Evolutionary conservation across 2,329 filamentous ascomycete species (phyloP).

Genomic region (Fusarium stilboides): DNA sequence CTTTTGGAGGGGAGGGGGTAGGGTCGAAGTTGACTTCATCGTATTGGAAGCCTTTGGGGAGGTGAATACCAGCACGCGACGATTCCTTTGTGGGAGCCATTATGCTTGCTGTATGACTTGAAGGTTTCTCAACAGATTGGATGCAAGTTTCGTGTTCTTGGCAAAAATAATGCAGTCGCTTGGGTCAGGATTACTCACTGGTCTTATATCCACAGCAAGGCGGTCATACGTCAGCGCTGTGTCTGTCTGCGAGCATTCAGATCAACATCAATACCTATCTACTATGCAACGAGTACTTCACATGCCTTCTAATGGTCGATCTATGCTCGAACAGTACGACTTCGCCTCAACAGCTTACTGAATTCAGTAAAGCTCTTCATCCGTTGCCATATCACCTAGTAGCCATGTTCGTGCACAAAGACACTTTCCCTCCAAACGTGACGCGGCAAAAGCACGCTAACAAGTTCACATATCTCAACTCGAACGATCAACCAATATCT

Average conservation of each 20-base stretch:
- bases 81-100: background rate
- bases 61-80: constrained; percentile 9
- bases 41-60: constrained; percentile 3
- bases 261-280: background rate
- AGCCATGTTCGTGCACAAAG: background rate
- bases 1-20: background rate
- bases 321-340: background rate
- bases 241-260: background rate
- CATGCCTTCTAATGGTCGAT: background rate
- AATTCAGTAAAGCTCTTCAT: background rate
- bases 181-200: background rate
- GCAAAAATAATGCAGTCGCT: background rate
- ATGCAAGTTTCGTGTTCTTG: too few species aligned
- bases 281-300: background rate
- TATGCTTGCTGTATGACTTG: background rate
- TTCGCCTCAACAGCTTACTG: fast-evolving
- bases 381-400: background rate
- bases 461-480: background rate
- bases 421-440: fast-evolving
- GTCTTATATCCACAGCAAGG: background rate
- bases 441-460: background rate
- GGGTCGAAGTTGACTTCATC: constrained; percentile 18
- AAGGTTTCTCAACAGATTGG: fast-evolving
- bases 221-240: too few species aligned
- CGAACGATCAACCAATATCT: background rate